Conservation (phyloP, 2,329 filamentous ascomycete genomes). For the Penicillium sp. region DNA sequence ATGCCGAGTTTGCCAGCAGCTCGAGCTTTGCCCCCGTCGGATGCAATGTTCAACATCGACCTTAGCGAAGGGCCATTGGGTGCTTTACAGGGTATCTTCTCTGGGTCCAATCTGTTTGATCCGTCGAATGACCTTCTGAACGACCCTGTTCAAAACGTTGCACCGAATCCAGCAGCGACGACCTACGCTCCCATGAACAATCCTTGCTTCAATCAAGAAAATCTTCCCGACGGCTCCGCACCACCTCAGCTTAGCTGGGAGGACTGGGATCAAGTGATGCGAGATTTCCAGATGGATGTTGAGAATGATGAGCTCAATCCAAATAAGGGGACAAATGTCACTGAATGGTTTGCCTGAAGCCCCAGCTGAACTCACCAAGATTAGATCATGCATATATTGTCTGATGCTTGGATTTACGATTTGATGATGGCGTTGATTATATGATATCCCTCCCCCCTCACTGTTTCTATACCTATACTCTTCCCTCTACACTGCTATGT, state of each 20-base stretch:
- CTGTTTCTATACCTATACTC: conserved; percentile 11
- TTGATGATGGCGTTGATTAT: conserved; percentile 11
- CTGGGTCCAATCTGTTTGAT: conserved; percentile 28
- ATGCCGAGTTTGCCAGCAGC: conserved; percentile 11
- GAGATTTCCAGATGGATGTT: conserved; percentile 40
- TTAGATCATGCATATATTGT: too few species aligned
- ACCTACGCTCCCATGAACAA: conserved; percentile 15
- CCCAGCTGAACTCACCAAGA: neutral
- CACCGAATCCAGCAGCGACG: conserved; percentile 8
- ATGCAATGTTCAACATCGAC: conserved; percentile 24
- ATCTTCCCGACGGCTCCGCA: conserved; percentile 13
- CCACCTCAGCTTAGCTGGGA: conserved; percentile 31
- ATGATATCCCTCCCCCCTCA: conserved; percentile 16
- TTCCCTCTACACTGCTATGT: conserved; percentile 9
- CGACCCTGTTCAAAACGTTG: conserved; percentile 11
- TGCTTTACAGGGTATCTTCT: conserved; percentile 31
- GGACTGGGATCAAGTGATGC: conserved; percentile 42
- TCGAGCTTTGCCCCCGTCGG: neutral
- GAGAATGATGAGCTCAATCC: conserved; percentile 25
- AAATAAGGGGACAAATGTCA: conserved; percentile 23
- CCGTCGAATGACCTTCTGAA: conserved; percentile 10
- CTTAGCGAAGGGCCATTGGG: conserved; percentile 27
- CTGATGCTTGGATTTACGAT: conserved; percentile 5
- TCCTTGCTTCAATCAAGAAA: conserved; percentile 15
- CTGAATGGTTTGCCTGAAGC: conserved; percentile 33